phyloP scores from a whole-genome alignment of 208 protist species.

The Baffinella frigidus region DNA sequence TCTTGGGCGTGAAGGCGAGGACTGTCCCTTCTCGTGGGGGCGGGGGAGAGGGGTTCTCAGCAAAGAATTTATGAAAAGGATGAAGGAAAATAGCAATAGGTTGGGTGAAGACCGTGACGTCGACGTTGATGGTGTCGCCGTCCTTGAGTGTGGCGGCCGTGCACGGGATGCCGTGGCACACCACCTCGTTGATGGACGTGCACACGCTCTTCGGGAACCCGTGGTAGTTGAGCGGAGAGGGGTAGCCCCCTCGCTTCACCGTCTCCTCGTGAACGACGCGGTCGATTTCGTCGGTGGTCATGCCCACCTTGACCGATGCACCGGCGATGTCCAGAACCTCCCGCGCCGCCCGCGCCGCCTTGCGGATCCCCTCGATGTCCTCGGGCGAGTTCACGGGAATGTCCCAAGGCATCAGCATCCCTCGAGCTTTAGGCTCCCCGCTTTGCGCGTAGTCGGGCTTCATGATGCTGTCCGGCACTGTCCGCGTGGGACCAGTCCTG shows the following conservation, averaged over 20 bases:
- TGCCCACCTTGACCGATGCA: neutral
- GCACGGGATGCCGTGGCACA: conserved; percentile 43
- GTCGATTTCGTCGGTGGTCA: conserved; percentile 65
- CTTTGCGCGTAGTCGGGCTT: no score
- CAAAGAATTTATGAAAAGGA: no score
- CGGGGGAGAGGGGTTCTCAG: no score
- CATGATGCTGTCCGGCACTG: no score
- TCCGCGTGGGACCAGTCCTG: no score
- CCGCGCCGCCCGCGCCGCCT: conserved; percentile 2
- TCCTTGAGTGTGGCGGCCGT: neutral
- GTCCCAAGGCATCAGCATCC: conserved; percentile 49
- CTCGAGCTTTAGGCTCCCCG: neutral
- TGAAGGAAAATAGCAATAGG: no score
- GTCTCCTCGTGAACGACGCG: conserved; percentile 39
- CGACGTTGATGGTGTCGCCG: conserved; percentile 68
- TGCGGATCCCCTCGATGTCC: conserved; percentile 57
- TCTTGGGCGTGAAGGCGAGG: no score
- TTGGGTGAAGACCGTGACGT: conserved; percentile 64
- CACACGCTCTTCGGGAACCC: conserved; percentile 64
- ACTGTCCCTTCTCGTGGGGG: no score
- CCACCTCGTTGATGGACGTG: conserved; percentile 56
- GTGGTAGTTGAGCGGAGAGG: conserved; percentile 52
- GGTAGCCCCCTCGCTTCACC: conserved; percentile 52
- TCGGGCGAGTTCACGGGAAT: conserved; percentile 41
- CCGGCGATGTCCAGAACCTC: conserved; percentile 63